These are phyloP conservation scores for Pseudogymnoascus sp. DNA, from an alignment of 2,329 filamentous ascomycete species.

Conservation along the genomic window DNA sequence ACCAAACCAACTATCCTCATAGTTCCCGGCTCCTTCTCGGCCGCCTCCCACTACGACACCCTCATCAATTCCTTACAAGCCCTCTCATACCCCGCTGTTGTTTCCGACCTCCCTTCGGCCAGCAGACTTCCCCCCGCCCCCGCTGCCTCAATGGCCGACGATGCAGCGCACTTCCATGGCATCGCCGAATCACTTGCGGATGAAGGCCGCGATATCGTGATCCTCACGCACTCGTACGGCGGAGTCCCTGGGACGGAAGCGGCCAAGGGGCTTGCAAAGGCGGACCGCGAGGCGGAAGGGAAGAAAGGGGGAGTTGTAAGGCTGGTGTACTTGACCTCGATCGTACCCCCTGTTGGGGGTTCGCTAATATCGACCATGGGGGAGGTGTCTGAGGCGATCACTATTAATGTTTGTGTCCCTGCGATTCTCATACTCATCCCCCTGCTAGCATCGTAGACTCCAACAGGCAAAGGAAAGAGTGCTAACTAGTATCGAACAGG, in stretches of 20 bases:
- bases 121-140: slow-evolving; percentile 16
- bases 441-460: neutral
- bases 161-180: slow-evolving; percentile 29
- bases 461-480: neutral
- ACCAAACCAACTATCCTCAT: slow-evolving; percentile 22
- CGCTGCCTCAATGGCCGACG: slow-evolving; percentile 28
- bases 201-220: slow-evolving; percentile 31
- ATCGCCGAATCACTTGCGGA: slow-evolving; percentile 32
- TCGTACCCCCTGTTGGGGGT: slow-evolving; percentile 16
- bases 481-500: neutral
- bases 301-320: slow-evolving; percentile 30
- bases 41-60: slow-evolving; percentile 18
- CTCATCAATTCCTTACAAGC: slow-evolving; percentile 15
- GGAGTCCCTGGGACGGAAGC: slow-evolving; percentile 31
- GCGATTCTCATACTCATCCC: neutral
- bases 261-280: slow-evolving; percentile 29
- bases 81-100: slow-evolving; percentile 16
- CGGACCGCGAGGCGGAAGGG: slow-evolving; percentile 28
- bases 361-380: slow-evolving; percentile 10
- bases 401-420: neutral
- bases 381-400: neutral
- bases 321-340: slow-evolving; percentile 18
- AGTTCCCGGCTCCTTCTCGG: slow-evolving; percentile 23
- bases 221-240: slow-evolving; percentile 36
- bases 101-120: slow-evolving; percentile 17